Evolutionary conservation across 2,329 filamentous ascomycete genomes (phyloP), one percentile per base, ranked within the genome.

Genomic region (Elsinoe necatrix): DNA sequence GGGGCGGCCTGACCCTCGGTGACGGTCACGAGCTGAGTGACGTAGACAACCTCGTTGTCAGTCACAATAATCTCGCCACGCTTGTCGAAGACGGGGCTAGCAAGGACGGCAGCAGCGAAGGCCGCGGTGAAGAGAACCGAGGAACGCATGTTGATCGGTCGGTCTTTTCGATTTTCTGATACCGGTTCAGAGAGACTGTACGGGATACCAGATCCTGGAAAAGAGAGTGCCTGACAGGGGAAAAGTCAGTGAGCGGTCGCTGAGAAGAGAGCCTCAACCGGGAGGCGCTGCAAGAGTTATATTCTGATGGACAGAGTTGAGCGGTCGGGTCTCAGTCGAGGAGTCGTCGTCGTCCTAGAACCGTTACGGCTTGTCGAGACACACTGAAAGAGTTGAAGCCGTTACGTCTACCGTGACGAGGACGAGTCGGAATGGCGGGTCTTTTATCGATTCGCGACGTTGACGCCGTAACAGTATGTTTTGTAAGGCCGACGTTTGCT

Each of bases 31-130:
- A 67, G 56, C 43, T 69, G 57, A 56, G 67, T 70, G 55, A 63
- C 64, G 58, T 66, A 67, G 54, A 64, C 63, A 35, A 67, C 56
- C 21, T 70, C 65, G 55, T 59, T 63, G 57, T 62, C 61, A 43
- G 58, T 61, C 37, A 64, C 63, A 41, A 67, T 59, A 43, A 63
- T 64, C 57, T 67, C 61, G 31, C 63, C 58, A 48, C 62, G 62
- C 57, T 59, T 61, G 57, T 63, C 45, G 59, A 64, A 60, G 31
- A 39, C 48, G 7, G 71, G 71, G 27, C 66, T 62, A 57, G 70
- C 69, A 50, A 72, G 57, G 45, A 65, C 69, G 57, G 64, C 63
- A 56, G 65, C 68, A 56, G 65, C 69, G 54, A 73, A 64, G 57
- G 68, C 68, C 35, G 67, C 69, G 55, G 67, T 58, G 59, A 67